Evolutionary conservation across 768 basidiomycete genomes (phyloP).

Genomic region (Suillus spraguei): DNA sequence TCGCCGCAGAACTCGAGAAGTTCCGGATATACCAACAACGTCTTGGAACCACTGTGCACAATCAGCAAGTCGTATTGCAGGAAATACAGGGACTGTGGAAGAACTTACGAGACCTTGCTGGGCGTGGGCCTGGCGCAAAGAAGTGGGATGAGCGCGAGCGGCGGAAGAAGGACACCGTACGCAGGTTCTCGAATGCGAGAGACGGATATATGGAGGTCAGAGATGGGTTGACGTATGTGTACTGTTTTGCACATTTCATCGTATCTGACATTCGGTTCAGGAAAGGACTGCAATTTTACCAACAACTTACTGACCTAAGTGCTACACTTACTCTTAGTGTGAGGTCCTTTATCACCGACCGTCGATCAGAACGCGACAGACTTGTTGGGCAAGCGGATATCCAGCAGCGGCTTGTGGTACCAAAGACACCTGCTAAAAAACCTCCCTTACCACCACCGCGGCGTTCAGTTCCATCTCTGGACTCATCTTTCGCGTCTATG

Average conservation of each 20-base stretch:
- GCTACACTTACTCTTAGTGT: slow-evolving; percentile 58
- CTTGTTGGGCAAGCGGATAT: slow-evolving; percentile 72
- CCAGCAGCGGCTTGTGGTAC: slow-evolving; percentile 59
- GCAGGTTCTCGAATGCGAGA: slow-evolving; percentile 71
- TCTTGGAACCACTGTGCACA: slow-evolving; percentile 73
- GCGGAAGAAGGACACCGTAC: slow-evolving; percentile 72
- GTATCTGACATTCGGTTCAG: slow-evolving; percentile 40
- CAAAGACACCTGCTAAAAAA: slow-evolving; percentile 47
- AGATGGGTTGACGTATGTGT: slow-evolving; percentile 77
- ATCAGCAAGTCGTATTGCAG: slow-evolving; percentile 72
- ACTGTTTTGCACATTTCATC: slow-evolving; percentile 8
- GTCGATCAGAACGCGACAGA: slow-evolving; percentile 71
- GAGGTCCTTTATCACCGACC: slow-evolving; percentile 59
- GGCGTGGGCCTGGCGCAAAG: slow-evolving; percentile 73
- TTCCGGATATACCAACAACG: slow-evolving; percentile 91
- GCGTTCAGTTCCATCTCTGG: slow-evolving; percentile 41
- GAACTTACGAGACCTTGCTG: slow-evolving; percentile 67
- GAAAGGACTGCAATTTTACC: slow-evolving; percentile 90
- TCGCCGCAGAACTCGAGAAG: slow-evolving; percentile 93
- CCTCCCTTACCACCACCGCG: slow-evolving; percentile 47
- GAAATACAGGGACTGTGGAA: slow-evolving; percentile 80
- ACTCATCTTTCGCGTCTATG: slow-evolving; percentile 60
- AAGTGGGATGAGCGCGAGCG: slow-evolving; percentile 85
- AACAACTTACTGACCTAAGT: slow-evolving; percentile 70
- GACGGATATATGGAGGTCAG: slow-evolving; percentile 88